Evolutionary conservation across 208 protist genomes (phyloP).

Genomic region (Crithidia bombi): DNA sequence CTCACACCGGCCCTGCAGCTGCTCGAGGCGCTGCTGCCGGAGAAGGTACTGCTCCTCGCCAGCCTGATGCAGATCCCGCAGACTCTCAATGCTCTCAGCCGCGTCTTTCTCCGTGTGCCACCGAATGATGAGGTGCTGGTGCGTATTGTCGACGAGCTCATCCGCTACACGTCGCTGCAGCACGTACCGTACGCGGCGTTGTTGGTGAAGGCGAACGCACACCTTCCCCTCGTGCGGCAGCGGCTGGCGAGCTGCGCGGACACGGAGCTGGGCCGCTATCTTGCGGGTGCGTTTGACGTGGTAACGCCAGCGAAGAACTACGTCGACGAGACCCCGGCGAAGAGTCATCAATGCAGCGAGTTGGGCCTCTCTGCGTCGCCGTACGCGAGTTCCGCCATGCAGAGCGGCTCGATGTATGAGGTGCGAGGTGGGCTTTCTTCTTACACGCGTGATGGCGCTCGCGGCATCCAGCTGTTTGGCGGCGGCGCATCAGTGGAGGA

Average conservation of each 20-base stretch:
- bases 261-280: slow-evolving; percentile 45
- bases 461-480: slow-evolving; percentile 33
- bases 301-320: slow-evolving; percentile 58
- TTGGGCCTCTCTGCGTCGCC: slow-evolving; percentile 54
- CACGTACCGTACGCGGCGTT: slow-evolving; percentile 37
- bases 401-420: slow-evolving; percentile 39
- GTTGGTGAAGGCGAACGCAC: slow-evolving; percentile 31
- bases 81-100: slow-evolving; percentile 69
- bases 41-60: slow-evolving; percentile 19
- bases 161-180: slow-evolving; percentile 31
- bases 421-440: slow-evolving; percentile 35
- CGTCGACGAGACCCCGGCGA: slow-evolving; percentile 40
- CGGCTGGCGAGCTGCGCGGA: slow-evolving; percentile 20
- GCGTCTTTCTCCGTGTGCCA: slow-evolving; percentile 60
- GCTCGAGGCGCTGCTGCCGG: slow-evolving; percentile 41
- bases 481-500: slow-evolving; percentile 35
- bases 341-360: slow-evolving; percentile 49
- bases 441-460: slow-evolving; percentile 24
- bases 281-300: slow-evolving; percentile 53
- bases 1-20: slow-evolving; percentile 40
- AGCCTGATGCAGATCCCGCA: slow-evolving; percentile 27
- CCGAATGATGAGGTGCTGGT: slow-evolving; percentile 40
- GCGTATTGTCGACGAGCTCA: slow-evolving; percentile 43
- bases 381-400: slow-evolving; percentile 31
- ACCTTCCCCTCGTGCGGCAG: slow-evolving; percentile 22